A percentile compares a stretch with the other conserved stretches of the same genome.
Evolutionary conservation across 2,329 filamentous ascomycete genomes (phyloP).

Genomic region (Fusarium camptoceras): DNA sequence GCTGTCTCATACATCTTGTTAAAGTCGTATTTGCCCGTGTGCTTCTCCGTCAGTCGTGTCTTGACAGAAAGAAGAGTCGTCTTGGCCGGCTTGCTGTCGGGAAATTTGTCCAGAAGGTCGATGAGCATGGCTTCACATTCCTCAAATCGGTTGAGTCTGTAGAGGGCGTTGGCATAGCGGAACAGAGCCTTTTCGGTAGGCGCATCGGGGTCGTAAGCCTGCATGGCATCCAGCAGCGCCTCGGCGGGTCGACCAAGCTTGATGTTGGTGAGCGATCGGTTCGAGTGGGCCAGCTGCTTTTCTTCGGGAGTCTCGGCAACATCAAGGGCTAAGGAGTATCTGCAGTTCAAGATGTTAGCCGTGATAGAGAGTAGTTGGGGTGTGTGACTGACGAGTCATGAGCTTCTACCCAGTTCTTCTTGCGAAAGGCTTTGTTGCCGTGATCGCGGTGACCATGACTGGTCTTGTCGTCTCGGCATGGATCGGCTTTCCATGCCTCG

Average conservation of each 20-base stretch:
- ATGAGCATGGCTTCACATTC: constrained; percentile 29
- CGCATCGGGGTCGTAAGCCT: background rate
- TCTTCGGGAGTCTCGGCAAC: background rate
- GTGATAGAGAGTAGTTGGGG: fast-evolving
- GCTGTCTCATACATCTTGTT: constrained; percentile 53
- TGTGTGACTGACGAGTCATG: background rate
- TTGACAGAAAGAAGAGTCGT: constrained; percentile 48
- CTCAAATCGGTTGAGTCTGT: background rate
- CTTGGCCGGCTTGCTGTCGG: constrained; percentile 50
- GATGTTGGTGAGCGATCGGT: background rate
- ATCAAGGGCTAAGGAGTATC: background rate
- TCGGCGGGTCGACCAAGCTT: background rate
- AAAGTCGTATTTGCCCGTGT: constrained; percentile 56
- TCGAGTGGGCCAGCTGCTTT: background rate
- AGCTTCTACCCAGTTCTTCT: background rate
- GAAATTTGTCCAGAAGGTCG: constrained; percentile 49
- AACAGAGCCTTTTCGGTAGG: constrained; percentile 1
- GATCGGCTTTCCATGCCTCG: background rate
- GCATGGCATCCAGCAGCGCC: background rate
- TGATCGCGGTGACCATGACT: background rate
- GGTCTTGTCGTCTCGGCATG: no score
- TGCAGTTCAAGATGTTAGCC: background rate
- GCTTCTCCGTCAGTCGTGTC: constrained; percentile 53
- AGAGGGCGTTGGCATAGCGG: background rate
- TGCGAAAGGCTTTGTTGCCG: background rate